Evolutionary conservation across 2,329 filamentous ascomycete genomes (phyloP), one percentile per base, ranked within the genome.

Genomic region (Volutella citrinella): DNA sequence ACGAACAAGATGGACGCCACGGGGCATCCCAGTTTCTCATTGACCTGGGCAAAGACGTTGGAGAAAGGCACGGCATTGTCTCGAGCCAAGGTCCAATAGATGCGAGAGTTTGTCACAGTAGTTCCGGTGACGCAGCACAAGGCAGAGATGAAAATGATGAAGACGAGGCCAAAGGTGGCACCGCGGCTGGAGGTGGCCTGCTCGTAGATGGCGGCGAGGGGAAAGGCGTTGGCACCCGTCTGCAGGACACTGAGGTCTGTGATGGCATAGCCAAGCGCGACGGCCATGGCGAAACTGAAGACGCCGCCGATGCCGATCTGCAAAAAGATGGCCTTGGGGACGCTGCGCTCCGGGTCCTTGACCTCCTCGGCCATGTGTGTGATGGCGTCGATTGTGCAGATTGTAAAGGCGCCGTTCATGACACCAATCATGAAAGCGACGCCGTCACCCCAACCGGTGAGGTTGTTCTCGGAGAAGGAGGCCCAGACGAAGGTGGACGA

Each of bases 301-400:
- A 54, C 30, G 2, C 50, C 50, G 0, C 50, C 50, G 1, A 54
- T 36, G 1, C 45, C 36, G 7, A 54, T 54, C n/a, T 54, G 51
- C 2, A 53, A 37, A 12, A 50, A 43, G 0, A 54, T 54, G 1
- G 48, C 50, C 14, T 38, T 38, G 0, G 50, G 50, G 0, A 54
- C 14, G 10, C 54, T 43, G 6, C 29, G 43, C 17, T 32, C 42
- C 0, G 50, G 50, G 7, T 44, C 32, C 7, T 36, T 48, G 12
- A 44, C 36, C 16, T 54, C 50, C 13, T 54, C 50, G 0, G 50
- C 50, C 48, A 54, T 51, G 19, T 53, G 50, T 0, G 50, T 53
- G 8, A 53, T 52, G 1, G 50, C 39, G 3, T 53, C 50, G 0
- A 48, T 33, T 0, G 50, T 53, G 1, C 50, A 50, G 7, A 53